These are phyloP conservation scores for Cercophora newfieldiana DNA, from an alignment of 495 filamentous ascomycete genomes.

Conservation along the genomic window DNA sequence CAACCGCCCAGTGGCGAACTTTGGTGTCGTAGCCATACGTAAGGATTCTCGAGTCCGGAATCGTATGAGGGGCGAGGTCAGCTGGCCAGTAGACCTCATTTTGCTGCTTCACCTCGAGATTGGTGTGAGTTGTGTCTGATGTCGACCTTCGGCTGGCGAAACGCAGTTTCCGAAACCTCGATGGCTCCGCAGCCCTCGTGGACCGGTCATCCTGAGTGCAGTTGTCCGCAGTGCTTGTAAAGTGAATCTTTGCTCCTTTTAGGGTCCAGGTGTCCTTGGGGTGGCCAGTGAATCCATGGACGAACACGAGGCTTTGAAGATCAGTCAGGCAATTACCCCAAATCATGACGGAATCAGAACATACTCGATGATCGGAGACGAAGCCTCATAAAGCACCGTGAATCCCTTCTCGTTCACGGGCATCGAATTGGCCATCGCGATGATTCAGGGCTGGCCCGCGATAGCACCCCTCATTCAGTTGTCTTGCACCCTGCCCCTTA, in stretches of 20 bases:
- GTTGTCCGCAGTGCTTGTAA: background rate
- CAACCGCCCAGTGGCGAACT: conserved; percentile 1
- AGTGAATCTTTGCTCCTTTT: background rate
- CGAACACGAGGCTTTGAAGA: conserved; percentile 12
- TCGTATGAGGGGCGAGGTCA: conserved; percentile 9
- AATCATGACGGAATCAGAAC: background rate
- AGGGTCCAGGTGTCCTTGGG: conserved; percentile 18
- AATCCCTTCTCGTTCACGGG: conserved; percentile 16
- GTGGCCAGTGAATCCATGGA: conserved; percentile 19
- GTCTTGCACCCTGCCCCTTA: no score
- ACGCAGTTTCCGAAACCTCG: background rate
- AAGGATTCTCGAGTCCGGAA: conserved; percentile 20
- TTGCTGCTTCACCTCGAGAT: background rate
- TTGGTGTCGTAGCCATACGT: conserved; percentile 18
- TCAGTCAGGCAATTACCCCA: background rate
- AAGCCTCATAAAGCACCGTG: conserved; percentile 15
- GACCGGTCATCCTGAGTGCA: background rate
- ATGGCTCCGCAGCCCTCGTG: background rate
- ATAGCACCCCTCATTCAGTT: background rate
- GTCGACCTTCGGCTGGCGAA: background rate
- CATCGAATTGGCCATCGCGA: background rate
- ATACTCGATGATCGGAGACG: conserved; percentile 1
- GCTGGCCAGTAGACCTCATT: conserved; percentile 14
- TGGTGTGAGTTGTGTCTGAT: background rate
- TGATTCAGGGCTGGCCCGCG: background rate